Conservation (phyloP, 176 grass and related monocot species). For the Hyparrhenia diplandra region DNA sequence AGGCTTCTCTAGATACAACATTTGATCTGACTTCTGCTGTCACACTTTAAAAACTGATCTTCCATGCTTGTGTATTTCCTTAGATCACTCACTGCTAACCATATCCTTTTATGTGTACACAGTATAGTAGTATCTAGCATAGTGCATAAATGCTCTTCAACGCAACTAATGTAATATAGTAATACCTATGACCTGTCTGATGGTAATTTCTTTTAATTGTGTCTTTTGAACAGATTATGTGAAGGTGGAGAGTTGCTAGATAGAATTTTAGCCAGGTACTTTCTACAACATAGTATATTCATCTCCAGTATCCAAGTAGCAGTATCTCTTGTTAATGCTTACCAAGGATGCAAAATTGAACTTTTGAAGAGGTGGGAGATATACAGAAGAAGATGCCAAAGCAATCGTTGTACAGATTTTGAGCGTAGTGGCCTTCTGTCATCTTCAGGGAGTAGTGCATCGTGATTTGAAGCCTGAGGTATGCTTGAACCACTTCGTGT, state of each 20-base stretch:
- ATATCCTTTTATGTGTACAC: neutral
- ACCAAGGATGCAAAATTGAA: constrained; percentile 36
- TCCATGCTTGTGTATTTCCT: neutral
- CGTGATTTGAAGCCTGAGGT: constrained; percentile 99
- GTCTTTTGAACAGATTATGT: constrained; percentile 71
- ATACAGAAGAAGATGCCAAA: constrained; percentile 98
- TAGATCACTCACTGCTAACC: neutral
- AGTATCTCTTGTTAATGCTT: constrained; percentile 31
- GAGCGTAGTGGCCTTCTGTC: constrained; percentile 87
- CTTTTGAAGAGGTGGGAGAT: constrained; percentile 92
- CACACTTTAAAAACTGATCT: neutral
- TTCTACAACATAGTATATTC: neutral
- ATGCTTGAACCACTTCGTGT: constrained; percentile 26
- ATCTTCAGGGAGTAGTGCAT: constrained; percentile 99
- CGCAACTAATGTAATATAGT: neutral
- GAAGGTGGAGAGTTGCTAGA: constrained; percentile 97
- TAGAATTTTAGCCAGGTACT: constrained; percentile 96
- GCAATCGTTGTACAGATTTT: constrained; percentile 93
- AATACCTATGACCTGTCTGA: neutral
- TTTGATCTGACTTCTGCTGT: neutral
- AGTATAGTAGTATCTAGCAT: constrained; percentile 3
- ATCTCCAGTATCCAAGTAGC: constrained; percentile 1
- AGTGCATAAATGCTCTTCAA: constrained; percentile 7
- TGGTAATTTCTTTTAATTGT: constrained; percentile 19
- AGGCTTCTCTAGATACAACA: constrained; percentile 17